A percentile compares a stretch with the other conserved stretches of the same genome.
Evolutionary conservation across 768 basidiomycete species (phyloP).

Genomic region (Coprinopsis cinerea): DNA sequence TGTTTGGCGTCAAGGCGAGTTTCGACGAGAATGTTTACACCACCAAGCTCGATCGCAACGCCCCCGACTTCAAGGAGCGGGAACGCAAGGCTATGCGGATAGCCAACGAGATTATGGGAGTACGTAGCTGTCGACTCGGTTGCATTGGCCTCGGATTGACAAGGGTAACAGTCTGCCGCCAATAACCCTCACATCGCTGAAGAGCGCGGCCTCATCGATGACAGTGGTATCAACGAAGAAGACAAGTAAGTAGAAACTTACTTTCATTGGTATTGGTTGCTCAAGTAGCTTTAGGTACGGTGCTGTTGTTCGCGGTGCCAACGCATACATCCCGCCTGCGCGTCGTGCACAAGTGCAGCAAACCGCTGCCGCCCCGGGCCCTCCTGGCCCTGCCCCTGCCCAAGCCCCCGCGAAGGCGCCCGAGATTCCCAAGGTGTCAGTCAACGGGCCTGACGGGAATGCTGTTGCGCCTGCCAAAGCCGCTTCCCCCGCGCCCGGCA

Average conservation of each 20-base stretch:
- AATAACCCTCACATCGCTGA: conserved; percentile 86
- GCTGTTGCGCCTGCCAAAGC: conserved; percentile 45
- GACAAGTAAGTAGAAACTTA: conserved; percentile 68
- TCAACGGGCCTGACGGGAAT: conserved; percentile 76
- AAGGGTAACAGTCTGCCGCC: conserved; percentile 40
- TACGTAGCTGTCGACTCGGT: conserved; percentile 31
- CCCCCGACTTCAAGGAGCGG: conserved; percentile 81
- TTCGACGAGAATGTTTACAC: conserved; percentile 96
- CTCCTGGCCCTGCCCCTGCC: conserved; percentile 22
- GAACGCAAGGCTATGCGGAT: conserved; percentile 84
- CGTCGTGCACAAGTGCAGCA: no score
- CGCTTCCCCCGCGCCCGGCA: conserved; percentile 57
- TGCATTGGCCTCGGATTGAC: conserved; percentile 2
- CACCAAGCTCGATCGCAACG: conserved; percentile 82
- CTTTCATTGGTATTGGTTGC: conserved; percentile 20
- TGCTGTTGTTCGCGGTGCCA: conserved; percentile 81
- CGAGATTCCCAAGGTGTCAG: conserved; percentile 67
- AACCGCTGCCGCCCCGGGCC: conserved; percentile 77
- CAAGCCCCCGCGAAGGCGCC: conserved; percentile 23
- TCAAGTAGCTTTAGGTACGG: conserved; percentile 58
- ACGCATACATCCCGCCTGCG: conserved; percentile 94
- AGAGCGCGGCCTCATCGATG: conserved; percentile 72
- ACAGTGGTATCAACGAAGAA: conserved; percentile 83
- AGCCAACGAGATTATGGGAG: conserved; percentile 87
- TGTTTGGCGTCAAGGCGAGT: conserved; percentile 86